Evolutionary conservation across 2,329 filamentous ascomycete genomes (phyloP).

Genomic region (Calonectria hawksworthii): DNA sequence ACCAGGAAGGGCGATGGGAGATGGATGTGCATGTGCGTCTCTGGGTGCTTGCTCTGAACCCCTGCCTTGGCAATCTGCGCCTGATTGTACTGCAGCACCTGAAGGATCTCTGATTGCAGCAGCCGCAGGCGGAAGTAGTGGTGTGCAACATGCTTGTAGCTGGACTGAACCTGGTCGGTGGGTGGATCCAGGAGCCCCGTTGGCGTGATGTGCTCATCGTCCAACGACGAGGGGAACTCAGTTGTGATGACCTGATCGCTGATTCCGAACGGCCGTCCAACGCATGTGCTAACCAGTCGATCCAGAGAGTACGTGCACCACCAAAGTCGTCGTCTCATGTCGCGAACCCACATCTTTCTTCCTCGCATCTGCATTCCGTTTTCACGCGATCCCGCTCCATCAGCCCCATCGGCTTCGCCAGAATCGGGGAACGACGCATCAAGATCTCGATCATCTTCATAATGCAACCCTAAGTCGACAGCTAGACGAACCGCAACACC

Average conservation of each 20-base stretch:
- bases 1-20: constrained; percentile 88
- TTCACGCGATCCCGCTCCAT: constrained; percentile 50
- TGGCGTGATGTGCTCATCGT: constrained; percentile 89
- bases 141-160: constrained; percentile 91
- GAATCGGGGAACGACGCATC: constrained; percentile 70
- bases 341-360: constrained; percentile 86
- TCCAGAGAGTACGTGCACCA: constrained; percentile 98
- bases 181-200: constrained; percentile 77
- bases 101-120: constrained; percentile 93
- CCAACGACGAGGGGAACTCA: constrained; percentile 89
- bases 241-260: constrained; percentile 98
- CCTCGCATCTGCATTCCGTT: constrained; percentile 65
- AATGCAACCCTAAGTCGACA: constrained; percentile 92
- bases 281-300: constrained; percentile 93
- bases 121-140: constrained; percentile 93
- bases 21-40: constrained; percentile 84
- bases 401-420: constrained; percentile 52
- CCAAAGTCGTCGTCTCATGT: constrained; percentile 89
- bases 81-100: constrained; percentile 94
- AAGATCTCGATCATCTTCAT: constrained; percentile 83
- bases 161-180: constrained; percentile 72
- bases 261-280: constrained; percentile 92
- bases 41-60: constrained; percentile 77
- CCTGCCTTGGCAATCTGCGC: constrained; percentile 81
- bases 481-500: constrained; percentile 92